These are phyloP conservation scores for Solanum virginianum DNA, from an alignment of 257 asterid species.

Conservation along the genomic window DNA sequence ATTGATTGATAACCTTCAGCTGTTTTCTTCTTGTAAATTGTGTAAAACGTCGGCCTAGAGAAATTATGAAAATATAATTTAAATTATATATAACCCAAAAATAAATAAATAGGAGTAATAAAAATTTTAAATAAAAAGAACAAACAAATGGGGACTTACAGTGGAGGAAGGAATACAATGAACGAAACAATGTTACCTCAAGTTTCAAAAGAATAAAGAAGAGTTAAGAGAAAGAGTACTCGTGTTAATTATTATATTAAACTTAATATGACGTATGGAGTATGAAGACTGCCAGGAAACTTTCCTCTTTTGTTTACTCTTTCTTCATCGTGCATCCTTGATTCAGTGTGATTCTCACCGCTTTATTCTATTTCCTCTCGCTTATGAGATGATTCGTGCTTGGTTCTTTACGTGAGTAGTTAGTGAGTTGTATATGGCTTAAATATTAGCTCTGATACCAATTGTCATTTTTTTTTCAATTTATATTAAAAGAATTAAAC, in stretches of 20 bases:
- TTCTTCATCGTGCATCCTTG: too few species aligned
- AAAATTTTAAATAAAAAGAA: neutral
- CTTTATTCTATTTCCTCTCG: too few species aligned
- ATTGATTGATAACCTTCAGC: constrained; percentile 29
- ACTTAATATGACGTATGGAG: neutral
- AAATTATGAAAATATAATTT: neutral
- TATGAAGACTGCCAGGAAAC: too few species aligned
- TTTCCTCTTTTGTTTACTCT: too few species aligned
- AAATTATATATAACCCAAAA: neutral
- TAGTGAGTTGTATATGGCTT: too few species aligned
- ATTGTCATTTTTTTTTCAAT: too few species aligned
- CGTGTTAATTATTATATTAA: neutral
- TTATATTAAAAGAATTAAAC: too few species aligned
- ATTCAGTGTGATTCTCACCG: too few species aligned
- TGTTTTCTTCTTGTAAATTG: constrained; percentile 35
- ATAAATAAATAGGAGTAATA: neutral
- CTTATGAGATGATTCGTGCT: too few species aligned
- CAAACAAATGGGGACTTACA: constrained; percentile 15
- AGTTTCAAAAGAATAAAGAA: neutral
- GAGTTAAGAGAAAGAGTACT: neutral
- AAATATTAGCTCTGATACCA: too few species aligned
- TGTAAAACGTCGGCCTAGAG: constrained; percentile 27
- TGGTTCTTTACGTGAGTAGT: too few species aligned
- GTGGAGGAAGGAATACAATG: constrained; percentile 43
- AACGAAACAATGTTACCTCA: constrained; percentile 19